These are phyloP conservation scores for Syzygium jambos DNA, from an alignment of 345 rosid genomes.

Conservation along the genomic window DNA sequence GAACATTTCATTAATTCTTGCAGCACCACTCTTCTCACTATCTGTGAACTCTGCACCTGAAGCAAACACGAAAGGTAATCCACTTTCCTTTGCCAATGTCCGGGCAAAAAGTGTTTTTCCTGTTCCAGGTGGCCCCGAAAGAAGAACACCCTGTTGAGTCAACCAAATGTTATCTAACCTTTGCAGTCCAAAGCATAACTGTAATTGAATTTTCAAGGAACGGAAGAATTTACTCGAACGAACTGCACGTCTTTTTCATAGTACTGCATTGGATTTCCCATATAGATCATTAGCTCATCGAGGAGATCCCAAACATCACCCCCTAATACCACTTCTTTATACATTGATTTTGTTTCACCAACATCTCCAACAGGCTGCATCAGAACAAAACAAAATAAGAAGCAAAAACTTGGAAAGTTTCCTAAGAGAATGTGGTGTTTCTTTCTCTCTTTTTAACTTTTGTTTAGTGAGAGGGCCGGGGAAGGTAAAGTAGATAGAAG, in stretches of 20 bases:
- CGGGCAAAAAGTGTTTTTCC: constrained; percentile 98
- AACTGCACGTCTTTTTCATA: constrained; percentile 77
- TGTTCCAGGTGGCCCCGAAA: constrained; percentile 98
- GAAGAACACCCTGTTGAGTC: constrained; percentile 74
- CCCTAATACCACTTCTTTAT: constrained; percentile 90
- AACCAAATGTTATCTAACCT: not conserved
- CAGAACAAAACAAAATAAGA: constrained; percentile 8
- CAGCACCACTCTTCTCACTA: constrained; percentile 87
- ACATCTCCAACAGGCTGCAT: constrained; percentile 89
- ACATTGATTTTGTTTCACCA: constrained; percentile 81
- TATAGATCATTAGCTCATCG: constrained; percentile 90
- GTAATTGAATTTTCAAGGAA: not conserved
- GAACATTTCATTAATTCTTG: constrained; percentile 89
- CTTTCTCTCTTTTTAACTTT: not conserved
- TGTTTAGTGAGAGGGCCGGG: not conserved
- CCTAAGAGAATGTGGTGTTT: not conserved
- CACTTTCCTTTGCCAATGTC: constrained; percentile 92
- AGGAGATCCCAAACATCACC: constrained; percentile 99
- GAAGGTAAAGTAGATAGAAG: not conserved
- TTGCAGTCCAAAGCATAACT: not conserved
- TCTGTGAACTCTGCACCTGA: constrained; percentile 97
- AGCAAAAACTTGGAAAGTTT: not conserved
- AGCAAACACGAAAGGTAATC: constrained; percentile 91
- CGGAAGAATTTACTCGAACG: constrained; percentile 64
- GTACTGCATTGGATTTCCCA: constrained; percentile 92